Conservation (phyloP, 2,329 filamentous ascomycete genomes). For the Fusarium sp. region DNA sequence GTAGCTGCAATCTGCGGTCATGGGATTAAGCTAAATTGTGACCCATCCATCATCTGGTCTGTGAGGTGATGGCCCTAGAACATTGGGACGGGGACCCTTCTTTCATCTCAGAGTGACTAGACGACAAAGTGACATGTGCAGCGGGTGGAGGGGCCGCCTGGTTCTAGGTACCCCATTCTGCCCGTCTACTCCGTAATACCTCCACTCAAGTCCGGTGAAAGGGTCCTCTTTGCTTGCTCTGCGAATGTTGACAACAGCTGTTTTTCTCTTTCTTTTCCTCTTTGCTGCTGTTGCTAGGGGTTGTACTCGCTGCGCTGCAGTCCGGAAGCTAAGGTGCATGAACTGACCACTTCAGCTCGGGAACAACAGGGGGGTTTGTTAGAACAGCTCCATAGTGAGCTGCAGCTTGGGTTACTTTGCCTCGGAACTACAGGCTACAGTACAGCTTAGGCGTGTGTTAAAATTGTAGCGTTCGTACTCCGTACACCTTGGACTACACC, state of each 20-base stretch:
- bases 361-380: slow-evolving; percentile 9
- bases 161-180: slow-evolving; percentile 19
- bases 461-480: background rate
- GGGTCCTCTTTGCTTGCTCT: slow-evolving; percentile 10
- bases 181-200: slow-evolving; percentile 11
- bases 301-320: slow-evolving; percentile 15
- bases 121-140: slow-evolving; percentile 25
- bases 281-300: slow-evolving; percentile 15
- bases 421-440: slow-evolving; percentile 13
- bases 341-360: slow-evolving; percentile 41
- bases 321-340: slow-evolving; percentile 40
- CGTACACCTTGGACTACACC: background rate
- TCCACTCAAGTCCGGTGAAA: slow-evolving; percentile 27
- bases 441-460: background rate
- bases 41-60: slow-evolving; percentile 22
- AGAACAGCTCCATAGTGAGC: slow-evolving; percentile 14
- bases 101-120: slow-evolving; percentile 5
- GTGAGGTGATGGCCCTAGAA: no score
- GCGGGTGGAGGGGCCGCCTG: slow-evolving; percentile 18
- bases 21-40: slow-evolving; percentile 31
- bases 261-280: background rate
- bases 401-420: slow-evolving; percentile 27
- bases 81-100: background rate
- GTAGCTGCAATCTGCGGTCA: slow-evolving; percentile 32
- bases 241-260: slow-evolving; percentile 20